Conservation (phyloP, 768 basidiomycete species). For the Tricholoma saponaceum region DNA sequence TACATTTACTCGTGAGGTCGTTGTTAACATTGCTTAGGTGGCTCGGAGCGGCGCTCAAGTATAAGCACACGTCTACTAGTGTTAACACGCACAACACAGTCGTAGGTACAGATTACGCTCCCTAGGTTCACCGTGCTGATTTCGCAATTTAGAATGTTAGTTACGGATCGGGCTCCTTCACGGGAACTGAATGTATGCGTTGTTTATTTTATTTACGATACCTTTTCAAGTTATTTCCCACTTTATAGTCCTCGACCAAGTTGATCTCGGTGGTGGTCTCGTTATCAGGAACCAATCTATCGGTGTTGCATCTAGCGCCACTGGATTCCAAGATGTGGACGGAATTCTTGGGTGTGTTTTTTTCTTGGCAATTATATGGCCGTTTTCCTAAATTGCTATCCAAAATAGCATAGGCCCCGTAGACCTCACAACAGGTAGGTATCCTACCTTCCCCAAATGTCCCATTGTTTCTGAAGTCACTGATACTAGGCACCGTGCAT, state of each 20-base stretch:
- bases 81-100: slow-evolving; percentile 41
- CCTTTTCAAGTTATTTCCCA: neutral
- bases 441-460: neutral
- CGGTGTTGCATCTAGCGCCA: slow-evolving; percentile 49
- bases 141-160: slow-evolving; percentile 38
- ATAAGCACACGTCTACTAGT: slow-evolving; percentile 47
- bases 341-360: slow-evolving; percentile 58
- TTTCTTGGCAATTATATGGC: neutral
- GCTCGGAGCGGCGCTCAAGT: slow-evolving; percentile 52
- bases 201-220: neutral
- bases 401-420: slow-evolving; percentile 53
- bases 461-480: neutral
- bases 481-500: neutral
- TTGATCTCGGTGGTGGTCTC: slow-evolving; percentile 47
- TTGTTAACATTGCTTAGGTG: slow-evolving; percentile 55
- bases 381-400: neutral
- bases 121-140: neutral
- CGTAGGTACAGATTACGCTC: slow-evolving; percentile 22
- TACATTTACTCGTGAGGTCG: neutral
- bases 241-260: slow-evolving; percentile 48
- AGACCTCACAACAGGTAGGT: slow-evolving; percentile 44
- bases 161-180: slow-evolving; percentile 64
- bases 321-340: slow-evolving; percentile 48
- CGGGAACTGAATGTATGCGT: slow-evolving; percentile 29
- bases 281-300: slow-evolving; percentile 56